Evolutionary conservation across 1,139 yeast species (phyloP).

Genomic region (Maudiozyma humilis): DNA sequence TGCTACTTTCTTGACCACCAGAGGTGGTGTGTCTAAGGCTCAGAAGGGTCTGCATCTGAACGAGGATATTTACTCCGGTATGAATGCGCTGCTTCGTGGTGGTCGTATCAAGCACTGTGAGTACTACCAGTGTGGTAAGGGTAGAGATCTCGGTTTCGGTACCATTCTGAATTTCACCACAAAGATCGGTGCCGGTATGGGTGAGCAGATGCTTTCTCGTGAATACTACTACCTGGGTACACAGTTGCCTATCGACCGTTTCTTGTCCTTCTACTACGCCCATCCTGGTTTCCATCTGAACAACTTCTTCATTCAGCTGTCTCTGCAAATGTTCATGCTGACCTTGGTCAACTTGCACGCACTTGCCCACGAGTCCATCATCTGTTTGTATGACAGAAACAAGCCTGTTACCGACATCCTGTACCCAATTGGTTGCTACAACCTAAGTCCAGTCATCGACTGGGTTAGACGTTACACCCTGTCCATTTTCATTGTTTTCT

Average conservation of each 20-base stretch:
- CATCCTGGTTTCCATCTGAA: constrained; percentile 99
- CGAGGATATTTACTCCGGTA: constrained; percentile 99
- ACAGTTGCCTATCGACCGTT: constrained; percentile 93
- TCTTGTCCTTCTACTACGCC: constrained; percentile 94
- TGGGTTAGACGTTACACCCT: constrained; percentile 97
- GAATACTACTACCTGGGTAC: constrained; percentile 97
- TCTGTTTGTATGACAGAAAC: constrained; percentile 77
- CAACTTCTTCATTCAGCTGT: constrained; percentile 88
- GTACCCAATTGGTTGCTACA: constrained; percentile 91
- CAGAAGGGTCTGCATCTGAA: constrained; percentile 97
- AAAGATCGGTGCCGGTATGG: constrained; percentile 99
- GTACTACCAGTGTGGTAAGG: constrained; percentile 99
- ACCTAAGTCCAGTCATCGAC: constrained; percentile 79
- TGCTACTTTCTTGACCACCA: constrained; percentile 87
- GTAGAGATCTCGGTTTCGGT: constrained; percentile 99
- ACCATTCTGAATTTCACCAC: constrained; percentile 97
- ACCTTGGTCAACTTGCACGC: constrained; percentile 87
- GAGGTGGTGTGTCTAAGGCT: constrained; percentile 99
- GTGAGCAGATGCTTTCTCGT: constrained; percentile 97
- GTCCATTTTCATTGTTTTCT: constrained; percentile 97
- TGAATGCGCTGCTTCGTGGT: constrained; percentile 95
- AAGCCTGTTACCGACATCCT: constrained; percentile 78
- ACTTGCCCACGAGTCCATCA: constrained; percentile 80
- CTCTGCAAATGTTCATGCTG: constrained; percentile 87
- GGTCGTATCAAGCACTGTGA: constrained; percentile 99